phyloP scores from a whole-genome alignment of 2,329 filamentous ascomycete species.

The Colletotrichum eleusines region DNA sequence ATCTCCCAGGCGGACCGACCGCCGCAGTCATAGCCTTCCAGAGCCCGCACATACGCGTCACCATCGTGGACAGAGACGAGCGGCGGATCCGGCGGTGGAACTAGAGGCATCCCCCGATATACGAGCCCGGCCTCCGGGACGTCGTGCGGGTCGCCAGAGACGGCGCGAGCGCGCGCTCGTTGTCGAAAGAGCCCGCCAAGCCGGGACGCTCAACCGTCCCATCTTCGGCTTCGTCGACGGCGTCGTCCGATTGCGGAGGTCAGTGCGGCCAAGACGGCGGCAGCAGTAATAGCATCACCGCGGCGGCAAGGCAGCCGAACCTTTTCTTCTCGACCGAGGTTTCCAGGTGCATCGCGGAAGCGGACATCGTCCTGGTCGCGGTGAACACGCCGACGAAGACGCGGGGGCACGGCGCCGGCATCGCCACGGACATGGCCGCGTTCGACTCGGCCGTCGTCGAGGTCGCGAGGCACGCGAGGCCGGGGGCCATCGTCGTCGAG shows the following conservation, averaged over 20 bases:
- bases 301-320: conserved; percentile 68
- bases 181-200: conserved; percentile 53
- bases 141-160: conserved; percentile 75
- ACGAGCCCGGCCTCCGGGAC: conserved; percentile 78
- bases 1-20: conserved; percentile 73
- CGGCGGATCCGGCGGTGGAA: conserved; percentile 79
- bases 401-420: conserved; percentile 75
- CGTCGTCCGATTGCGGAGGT: conserved; percentile 48
- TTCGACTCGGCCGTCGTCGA: conserved; percentile 78
- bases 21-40: conserved; percentile 80
- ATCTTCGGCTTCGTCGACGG: conserved; percentile 48
- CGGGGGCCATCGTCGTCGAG: conserved; percentile 81
- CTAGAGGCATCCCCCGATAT: conserved; percentile 78
- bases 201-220: conserved; percentile 44
- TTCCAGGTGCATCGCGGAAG: conserved; percentile 69
- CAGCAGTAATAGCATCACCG: conserved; percentile 45
- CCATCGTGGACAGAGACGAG: conserved; percentile 78
- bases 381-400: conserved; percentile 86
- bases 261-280: conserved; percentile 43
- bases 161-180: conserved; percentile 59
- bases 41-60: conserved; percentile 77
- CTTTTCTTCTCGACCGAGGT: conserved; percentile 83
- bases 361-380: conserved; percentile 79
- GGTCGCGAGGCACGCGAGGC: conserved; percentile 75
- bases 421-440: conserved; percentile 78